Evolutionary conservation across 2,329 filamentous ascomycete species (phyloP).

Genomic region (Pochonia chlamydosporia): DNA sequence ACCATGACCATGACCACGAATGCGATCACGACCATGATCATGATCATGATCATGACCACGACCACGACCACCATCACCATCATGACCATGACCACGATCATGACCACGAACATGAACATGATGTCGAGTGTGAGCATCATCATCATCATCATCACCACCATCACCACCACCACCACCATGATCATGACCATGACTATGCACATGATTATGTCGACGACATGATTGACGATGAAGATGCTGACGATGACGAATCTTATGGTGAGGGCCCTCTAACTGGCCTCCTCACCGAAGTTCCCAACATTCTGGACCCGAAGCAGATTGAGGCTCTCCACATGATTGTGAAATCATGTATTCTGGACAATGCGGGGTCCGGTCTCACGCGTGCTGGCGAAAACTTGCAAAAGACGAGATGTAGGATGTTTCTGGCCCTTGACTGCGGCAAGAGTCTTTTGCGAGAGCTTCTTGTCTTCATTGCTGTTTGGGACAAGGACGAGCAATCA

Average conservation of each 20-base stretch:
- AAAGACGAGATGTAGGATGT: slow-evolving; percentile 81
- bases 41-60: slow-evolving; percentile 20
- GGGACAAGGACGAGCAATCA: slow-evolving; percentile 90
- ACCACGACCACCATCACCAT: slow-evolving; percentile 26
- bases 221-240: slow-evolving; percentile 61
- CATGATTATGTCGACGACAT: slow-evolving; percentile 42
- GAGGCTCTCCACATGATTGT: slow-evolving; percentile 96
- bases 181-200: slow-evolving; percentile 28
- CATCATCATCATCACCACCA: slow-evolving; percentile 13
- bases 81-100: slow-evolving; percentile 37
- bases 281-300: slow-evolving; percentile 89
- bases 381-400: slow-evolving; percentile 75
- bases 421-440: slow-evolving; percentile 84
- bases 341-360: slow-evolving; percentile 87
- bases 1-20: slow-evolving; percentile 11
- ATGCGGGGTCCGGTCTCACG: slow-evolving; percentile 64
- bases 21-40: slow-evolving; percentile 20
- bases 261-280: slow-evolving; percentile 77
- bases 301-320: slow-evolving; percentile 89
- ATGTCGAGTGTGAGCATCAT: slow-evolving; percentile 21
- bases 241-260: slow-evolving; percentile 73
- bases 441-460: slow-evolving; percentile 85
- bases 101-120: slow-evolving; percentile 22
- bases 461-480: slow-evolving; percentile 92
- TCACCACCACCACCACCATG: slow-evolving; percentile 20